phyloP scores from a whole-genome alignment of 164 flowering plant genomes.

The Aristolochia contorta region DNA sequence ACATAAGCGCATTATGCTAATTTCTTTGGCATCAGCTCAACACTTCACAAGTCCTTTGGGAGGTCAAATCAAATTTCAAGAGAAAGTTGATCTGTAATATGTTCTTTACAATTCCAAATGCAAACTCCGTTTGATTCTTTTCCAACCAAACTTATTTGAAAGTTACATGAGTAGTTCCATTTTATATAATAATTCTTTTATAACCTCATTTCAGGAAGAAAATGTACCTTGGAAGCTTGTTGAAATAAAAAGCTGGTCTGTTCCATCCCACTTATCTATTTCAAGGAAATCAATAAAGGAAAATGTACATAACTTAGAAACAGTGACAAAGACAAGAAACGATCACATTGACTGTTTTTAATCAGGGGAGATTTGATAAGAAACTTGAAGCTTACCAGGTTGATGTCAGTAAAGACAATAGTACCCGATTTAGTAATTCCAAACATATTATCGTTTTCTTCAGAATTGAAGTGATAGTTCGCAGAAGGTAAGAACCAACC shows the following conservation, averaged over 20 bases:
- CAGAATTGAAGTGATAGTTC: constrained; percentile 13
- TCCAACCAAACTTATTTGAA: too few relatives aligned
- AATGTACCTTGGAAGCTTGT: constrained; percentile 85
- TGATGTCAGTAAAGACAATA: constrained; percentile 72
- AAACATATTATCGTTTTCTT: constrained; percentile 22
- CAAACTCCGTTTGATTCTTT: too few relatives aligned
- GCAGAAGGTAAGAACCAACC: constrained; percentile 84
- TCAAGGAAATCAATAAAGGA: constrained; percentile 1
- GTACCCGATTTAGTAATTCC: constrained; percentile 53
- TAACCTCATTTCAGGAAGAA: not conserved
- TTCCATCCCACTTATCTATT: constrained; percentile 92
- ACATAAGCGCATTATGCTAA: too few relatives aligned
- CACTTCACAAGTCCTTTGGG: too few relatives aligned
- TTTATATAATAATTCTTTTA: too few relatives aligned
- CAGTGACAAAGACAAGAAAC: not conserved
- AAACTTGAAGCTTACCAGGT: constrained; percentile 43
- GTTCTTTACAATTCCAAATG: too few relatives aligned
- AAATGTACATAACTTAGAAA: constrained; percentile 1
- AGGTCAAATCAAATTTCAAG: too few relatives aligned
- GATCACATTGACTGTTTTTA: not conserved
- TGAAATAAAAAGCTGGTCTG: constrained; percentile 92
- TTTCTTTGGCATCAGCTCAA: too few relatives aligned
- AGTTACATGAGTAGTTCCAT: too few relatives aligned
- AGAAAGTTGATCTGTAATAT: too few relatives aligned
- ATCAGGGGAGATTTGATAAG: not conserved